Conservation (phyloP, 2,329 filamentous ascomycete species). For the Bipolaris oryzae region DNA sequence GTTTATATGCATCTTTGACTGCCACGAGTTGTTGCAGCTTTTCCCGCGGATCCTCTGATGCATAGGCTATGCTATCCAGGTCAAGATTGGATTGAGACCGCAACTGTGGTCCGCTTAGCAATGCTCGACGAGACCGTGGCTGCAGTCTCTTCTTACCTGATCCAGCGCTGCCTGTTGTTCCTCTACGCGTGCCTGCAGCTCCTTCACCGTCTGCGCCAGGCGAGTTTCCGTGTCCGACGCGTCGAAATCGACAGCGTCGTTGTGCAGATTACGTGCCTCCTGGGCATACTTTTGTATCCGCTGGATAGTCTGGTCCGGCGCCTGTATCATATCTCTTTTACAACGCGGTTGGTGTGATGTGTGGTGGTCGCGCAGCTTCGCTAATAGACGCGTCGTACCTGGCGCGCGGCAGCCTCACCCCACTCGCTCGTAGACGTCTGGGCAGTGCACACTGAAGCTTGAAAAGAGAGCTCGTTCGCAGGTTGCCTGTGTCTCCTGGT, state of each 20-base stretch:
- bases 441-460: not conserved
- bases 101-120: constrained; percentile 51
- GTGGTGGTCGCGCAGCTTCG: constrained; percentile 5
- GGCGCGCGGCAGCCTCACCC: constrained; percentile 7
- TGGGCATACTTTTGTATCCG: constrained; percentile 41
- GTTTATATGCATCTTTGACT: constrained; percentile 70
- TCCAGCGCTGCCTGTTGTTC: constrained; percentile 56
- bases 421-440: not conserved
- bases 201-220: constrained; percentile 70
- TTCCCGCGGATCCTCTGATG: constrained; percentile 43
- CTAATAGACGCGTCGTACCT: constrained; percentile 8
- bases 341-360: not conserved
- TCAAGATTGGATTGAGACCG: constrained; percentile 39
- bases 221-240: constrained; percentile 56
- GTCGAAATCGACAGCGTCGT: constrained; percentile 47
- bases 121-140: not conserved
- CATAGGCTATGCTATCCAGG: constrained; percentile 37
- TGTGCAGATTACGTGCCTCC: constrained; percentile 28
- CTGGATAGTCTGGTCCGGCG: constrained; percentile 19
- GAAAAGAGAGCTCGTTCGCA: not conserved
- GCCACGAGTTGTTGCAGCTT: constrained; percentile 55
- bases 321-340: constrained; percentile 30
- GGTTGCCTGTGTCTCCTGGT: not conserved
- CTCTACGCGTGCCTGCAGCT: constrained; percentile 63
- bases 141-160: constrained; percentile 44